Conservation (phyloP, 805 yeast genomes). For the Saturnispora halmiae region DNA sequence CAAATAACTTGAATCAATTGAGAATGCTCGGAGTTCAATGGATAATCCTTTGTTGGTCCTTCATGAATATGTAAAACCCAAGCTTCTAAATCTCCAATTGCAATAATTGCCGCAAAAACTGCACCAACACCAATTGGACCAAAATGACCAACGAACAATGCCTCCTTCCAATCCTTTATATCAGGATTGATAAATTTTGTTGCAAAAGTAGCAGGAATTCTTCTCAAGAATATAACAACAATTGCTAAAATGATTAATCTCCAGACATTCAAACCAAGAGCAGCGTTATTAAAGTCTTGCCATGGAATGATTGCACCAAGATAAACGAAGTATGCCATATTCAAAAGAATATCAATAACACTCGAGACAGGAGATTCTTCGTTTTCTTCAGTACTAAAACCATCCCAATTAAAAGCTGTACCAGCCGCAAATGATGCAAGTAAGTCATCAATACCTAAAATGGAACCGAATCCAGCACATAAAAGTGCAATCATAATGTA, state of each 20-base stretch:
- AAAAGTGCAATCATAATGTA: conserved; percentile 45
- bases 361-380: conserved; percentile 57
- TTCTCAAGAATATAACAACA: conserved; percentile 41
- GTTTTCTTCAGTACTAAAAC: conserved; percentile 50
- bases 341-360: conserved; percentile 54
- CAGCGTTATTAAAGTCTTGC: conserved; percentile 44
- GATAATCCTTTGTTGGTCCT: conserved; percentile 28
- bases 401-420: conserved; percentile 67
- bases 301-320: conserved; percentile 67
- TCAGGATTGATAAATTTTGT: conserved; percentile 54
- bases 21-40: conserved; percentile 21
- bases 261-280: conserved; percentile 43
- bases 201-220: conserved; percentile 48
- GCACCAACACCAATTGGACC: conserved; percentile 60
- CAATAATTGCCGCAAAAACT: conserved; percentile 29
- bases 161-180: conserved; percentile 56
- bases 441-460: conserved; percentile 63
- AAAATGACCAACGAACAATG: conserved; percentile 63
- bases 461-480: conserved; percentile 54
- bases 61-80: conserved; percentile 30
- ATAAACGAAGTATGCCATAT: conserved; percentile 59
- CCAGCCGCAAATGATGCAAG: conserved; percentile 69
- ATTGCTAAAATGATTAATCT: conserved; percentile 42
- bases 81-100: conserved; percentile 29
- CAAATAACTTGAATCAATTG: conserved; percentile 32